These are phyloP conservation scores for Fusarium anguioides DNA, from an alignment of 2,329 filamentous ascomycete species.

Conservation along the genomic window DNA sequence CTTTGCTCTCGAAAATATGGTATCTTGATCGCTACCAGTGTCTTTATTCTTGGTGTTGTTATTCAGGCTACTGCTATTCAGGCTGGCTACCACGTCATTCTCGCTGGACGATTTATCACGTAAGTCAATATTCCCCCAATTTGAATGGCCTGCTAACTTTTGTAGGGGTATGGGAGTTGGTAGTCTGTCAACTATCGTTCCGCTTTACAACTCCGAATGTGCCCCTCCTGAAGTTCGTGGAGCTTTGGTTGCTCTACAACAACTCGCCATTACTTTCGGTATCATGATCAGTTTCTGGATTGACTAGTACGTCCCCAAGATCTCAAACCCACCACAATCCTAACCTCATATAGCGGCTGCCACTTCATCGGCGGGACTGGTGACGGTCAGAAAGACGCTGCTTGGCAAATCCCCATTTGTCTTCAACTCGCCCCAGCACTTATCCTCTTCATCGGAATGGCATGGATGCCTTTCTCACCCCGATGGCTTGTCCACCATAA, in stretches of 20 bases:
- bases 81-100: conserved; percentile 68
- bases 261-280: conserved; percentile 68
- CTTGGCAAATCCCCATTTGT: conserved; percentile 79
- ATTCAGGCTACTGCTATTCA: conserved; percentile 72
- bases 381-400: conserved; percentile 68
- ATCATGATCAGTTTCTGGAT: conserved; percentile 75
- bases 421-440: conserved; percentile 76
- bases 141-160: neutral
- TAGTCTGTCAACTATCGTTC: conserved; percentile 74
- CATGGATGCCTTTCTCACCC: conserved; percentile 84
- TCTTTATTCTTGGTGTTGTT: conserved; percentile 78
- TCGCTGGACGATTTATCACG: conserved; percentile 79
- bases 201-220: conserved; percentile 62
- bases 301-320: conserved; percentile 56
- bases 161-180: conserved; percentile 73
- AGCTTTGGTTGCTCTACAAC: conserved; percentile 59
- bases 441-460: conserved; percentile 75
- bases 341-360: conserved; percentile 57
- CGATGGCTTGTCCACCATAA: conserved; percentile 79
- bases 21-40: conserved; percentile 71
- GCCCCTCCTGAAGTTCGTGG: conserved; percentile 58
- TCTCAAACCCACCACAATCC: accelerated
- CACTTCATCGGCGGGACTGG: conserved; percentile 71
- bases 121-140: conserved; percentile 31
- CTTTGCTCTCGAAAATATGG: conserved; percentile 74